Evolutionary conservation across 2,329 filamentous ascomycete species (phyloP).

Genomic region (Talaromyces sp.): DNA sequence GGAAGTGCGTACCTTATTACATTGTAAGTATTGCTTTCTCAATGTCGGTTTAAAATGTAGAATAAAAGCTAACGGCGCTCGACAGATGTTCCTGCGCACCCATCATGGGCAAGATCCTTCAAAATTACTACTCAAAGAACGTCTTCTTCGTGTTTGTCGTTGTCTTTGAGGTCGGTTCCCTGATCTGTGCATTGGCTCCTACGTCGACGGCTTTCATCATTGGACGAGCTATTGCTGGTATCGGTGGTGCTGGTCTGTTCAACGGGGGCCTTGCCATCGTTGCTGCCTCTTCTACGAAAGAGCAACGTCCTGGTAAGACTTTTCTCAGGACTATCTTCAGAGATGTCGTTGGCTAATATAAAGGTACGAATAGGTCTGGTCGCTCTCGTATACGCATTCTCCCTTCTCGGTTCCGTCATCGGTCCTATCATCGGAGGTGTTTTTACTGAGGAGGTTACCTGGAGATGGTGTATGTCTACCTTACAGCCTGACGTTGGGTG

Average conservation of each 20-base stretch:
- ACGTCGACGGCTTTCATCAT: constrained; percentile 32
- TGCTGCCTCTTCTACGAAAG: constrained; percentile 14
- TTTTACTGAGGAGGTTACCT: constrained; percentile 10
- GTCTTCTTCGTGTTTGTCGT: constrained; percentile 21
- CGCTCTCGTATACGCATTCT: constrained; percentile 10
- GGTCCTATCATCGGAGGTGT: constrained; percentile 12
- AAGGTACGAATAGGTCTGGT: constrained; percentile 7
- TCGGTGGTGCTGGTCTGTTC: constrained; percentile 30
- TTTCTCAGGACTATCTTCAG: neutral
- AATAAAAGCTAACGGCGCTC: neutral
- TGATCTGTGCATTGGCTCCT: constrained; percentile 32
- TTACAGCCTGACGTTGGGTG: neutral
- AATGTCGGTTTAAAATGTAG: neutral
- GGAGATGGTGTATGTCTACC: constrained; percentile 14
- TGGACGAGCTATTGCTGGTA: constrained; percentile 34
- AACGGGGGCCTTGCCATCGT: constrained; percentile 24
- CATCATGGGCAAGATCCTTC: constrained; percentile 13
- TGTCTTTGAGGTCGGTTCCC: constrained; percentile 38
- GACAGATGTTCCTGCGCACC: constrained; percentile 13
- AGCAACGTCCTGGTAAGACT: constrained; percentile 11
- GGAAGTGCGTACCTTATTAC: constrained; percentile 16
- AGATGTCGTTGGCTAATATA: neutral
- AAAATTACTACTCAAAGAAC: constrained; percentile 12
- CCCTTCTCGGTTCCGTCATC: constrained; percentile 7
- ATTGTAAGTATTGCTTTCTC: neutral